These are phyloP conservation scores for Linum trigynum DNA, from an alignment of 345 rosid genomes.

Conservation along the genomic window DNA sequence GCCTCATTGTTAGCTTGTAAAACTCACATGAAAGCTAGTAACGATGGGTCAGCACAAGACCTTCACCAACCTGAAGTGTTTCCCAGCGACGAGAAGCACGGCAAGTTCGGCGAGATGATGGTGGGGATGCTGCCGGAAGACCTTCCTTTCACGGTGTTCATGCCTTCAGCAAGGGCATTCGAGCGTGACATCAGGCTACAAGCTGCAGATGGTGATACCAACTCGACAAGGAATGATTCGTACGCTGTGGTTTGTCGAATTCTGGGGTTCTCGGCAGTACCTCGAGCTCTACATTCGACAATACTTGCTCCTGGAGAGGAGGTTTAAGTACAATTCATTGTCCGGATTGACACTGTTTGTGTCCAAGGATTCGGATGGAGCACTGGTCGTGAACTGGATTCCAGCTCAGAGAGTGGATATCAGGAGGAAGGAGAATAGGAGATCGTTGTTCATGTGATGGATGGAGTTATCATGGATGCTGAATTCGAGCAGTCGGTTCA, in stretches of 20 bases:
- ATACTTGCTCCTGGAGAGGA: constrained; percentile 21
- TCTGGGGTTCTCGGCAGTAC: constrained; percentile 62
- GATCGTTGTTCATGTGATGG: constrained; percentile 43
- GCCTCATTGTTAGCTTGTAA: no score
- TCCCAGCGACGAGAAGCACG: constrained; percentile 20
- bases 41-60: constrained; percentile 9
- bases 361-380: constrained; percentile 33
- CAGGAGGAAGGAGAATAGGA: constrained; percentile 30
- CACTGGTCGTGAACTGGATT: constrained; percentile 48
- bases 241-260: constrained; percentile 54
- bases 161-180: constrained; percentile 58
- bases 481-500: constrained; percentile 61
- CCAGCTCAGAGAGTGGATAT: constrained; percentile 42
- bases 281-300: constrained; percentile 33
- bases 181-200: constrained; percentile 43
- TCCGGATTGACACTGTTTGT: constrained; percentile 47
- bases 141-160: constrained; percentile 66
- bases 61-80: background rate
- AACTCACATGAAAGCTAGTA: constrained; percentile 8
- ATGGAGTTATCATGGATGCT: constrained; percentile 79
- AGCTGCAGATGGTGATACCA: constrained; percentile 14
- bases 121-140: constrained; percentile 65
- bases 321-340: constrained; percentile 48
- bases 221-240: constrained; percentile 28
- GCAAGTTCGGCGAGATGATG: constrained; percentile 73